Evolutionary conservation across 2,329 filamentous ascomycete species (phyloP), one percentile per base, ranked within the genome.

Genomic region (Botryotinia narcissicola): DNA sequence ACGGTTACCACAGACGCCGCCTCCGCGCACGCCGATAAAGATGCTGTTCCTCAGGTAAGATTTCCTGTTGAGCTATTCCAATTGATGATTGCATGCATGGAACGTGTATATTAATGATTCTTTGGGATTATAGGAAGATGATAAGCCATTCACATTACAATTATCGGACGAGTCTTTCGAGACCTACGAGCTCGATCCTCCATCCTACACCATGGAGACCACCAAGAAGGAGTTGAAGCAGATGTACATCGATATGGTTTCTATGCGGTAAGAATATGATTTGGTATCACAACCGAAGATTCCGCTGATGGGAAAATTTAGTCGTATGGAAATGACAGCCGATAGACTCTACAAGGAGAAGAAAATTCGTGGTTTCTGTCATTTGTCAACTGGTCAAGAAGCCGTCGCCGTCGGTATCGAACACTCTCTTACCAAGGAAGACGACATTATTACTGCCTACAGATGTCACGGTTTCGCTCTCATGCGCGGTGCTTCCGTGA

Each of bases 301-400:
- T 44, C 35, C 32, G 76, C 74, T 71, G 51, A 70, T 73, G 32
- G 51, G 14, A 18, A 59, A 66, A 22, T 63, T 57, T 80, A 97
- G 95, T 86, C 96, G 97, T 84, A 97, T 99, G 96, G 96, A 99
- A 86, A 97, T 99, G 95, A 95, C 95, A 78, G 94, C 96, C 86
- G 96, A 99, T 84, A 91, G 95, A 83, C 88, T 99, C 82, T 99
- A 99, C 93, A 99, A 99, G 89, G 96, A 98, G 88, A 99, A 99
- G 92, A 98, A 99, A 90, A 98, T 99, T 81, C 93, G 96, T 81
- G 96, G 96, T 86, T 99, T 99, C 92, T 99, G 96, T 87, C 96
- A 99, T 87, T 86, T 99, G 85, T 98, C 96, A 74, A 97, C 93
- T 74, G 96, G 96, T 76, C 96, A 99, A 86, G 96, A 99, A 89